These are phyloP conservation scores for Metrosideros polymorpha DNA, from an alignment of 441 rosid species.

Conservation along the genomic window DNA sequence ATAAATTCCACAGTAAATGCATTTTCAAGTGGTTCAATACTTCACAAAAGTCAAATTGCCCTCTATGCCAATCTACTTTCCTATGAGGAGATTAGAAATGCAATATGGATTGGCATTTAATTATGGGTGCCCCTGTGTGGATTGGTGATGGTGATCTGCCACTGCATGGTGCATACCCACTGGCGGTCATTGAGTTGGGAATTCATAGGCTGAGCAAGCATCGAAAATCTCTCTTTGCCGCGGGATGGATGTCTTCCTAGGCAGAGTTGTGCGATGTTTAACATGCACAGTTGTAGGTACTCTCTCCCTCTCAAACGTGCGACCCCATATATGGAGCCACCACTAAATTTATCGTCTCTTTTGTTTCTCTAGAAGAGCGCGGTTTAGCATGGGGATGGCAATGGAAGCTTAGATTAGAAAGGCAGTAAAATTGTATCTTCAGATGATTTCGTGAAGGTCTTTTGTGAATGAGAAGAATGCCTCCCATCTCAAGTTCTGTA, in stretches of 20 bases:
- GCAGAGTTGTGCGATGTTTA: background rate
- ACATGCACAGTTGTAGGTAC: background rate
- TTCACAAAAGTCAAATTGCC: constrained; percentile 85
- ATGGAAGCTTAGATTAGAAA: background rate
- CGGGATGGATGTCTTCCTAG: background rate
- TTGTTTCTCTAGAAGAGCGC: background rate
- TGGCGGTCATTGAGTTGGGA: background rate
- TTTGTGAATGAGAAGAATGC: background rate
- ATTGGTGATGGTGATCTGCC: background rate
- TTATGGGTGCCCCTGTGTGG: background rate
- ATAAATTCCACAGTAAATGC: constrained; percentile 91
- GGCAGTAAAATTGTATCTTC: background rate
- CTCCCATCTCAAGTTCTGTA: background rate
- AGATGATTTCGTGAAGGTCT: background rate
- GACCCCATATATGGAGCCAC: background rate
- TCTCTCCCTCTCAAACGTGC: background rate
- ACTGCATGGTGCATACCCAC: background rate
- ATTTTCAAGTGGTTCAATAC: constrained; percentile 95
- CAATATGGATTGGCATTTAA: background rate
- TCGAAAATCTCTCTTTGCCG: background rate
- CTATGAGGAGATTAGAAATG: background rate
- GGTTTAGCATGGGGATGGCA: background rate
- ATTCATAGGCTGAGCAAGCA: background rate
- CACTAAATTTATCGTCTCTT: background rate
- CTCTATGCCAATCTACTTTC: constrained; percentile 91